Evolutionary conservation across 2,329 filamentous ascomycete species (phyloP).

Genomic region (Penicillium glabrum): DNA sequence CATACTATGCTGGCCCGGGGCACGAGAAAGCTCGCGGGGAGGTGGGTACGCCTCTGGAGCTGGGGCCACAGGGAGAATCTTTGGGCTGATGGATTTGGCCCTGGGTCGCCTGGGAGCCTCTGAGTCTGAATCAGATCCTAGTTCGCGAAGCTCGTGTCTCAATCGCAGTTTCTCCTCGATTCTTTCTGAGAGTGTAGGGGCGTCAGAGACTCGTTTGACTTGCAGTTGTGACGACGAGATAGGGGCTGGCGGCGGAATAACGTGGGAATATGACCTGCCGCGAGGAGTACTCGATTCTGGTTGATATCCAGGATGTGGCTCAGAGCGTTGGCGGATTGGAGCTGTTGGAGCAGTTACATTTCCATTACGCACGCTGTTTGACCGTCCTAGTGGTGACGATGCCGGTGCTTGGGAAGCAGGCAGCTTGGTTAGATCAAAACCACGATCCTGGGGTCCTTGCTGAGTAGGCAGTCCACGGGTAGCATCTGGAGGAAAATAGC

Average conservation of each 20-base stretch:
- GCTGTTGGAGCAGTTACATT: conserved; percentile 6
- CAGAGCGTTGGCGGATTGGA: conserved; percentile 7
- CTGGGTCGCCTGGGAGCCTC: conserved; percentile 4
- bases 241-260: background rate
- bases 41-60: conserved; percentile 8
- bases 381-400: conserved; percentile 10
- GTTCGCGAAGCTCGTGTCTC: conserved; percentile 28
- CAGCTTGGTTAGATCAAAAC: background rate
- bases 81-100: conserved; percentile 5
- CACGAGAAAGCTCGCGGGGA: conserved; percentile 3
- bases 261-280: conserved; percentile 3
- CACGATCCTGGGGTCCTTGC: conserved; percentile 4
- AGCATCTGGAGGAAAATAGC: background rate
- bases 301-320: conserved; percentile 19
- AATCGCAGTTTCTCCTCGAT: conserved; percentile 35
- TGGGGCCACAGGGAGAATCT: background rate
- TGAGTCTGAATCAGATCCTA: conserved; percentile 13
- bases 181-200: conserved; percentile 29
- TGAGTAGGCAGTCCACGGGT: background rate
- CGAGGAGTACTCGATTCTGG: conserved; percentile 22
- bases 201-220: conserved; percentile 8
- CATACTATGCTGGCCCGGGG: background rate
- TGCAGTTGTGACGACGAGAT: background rate
- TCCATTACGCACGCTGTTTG: conserved; percentile 21
- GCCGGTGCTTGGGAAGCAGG: background rate